Conservation (phyloP, 2,329 filamentous ascomycete species). For the Cladosporium oxysporum region DNA sequence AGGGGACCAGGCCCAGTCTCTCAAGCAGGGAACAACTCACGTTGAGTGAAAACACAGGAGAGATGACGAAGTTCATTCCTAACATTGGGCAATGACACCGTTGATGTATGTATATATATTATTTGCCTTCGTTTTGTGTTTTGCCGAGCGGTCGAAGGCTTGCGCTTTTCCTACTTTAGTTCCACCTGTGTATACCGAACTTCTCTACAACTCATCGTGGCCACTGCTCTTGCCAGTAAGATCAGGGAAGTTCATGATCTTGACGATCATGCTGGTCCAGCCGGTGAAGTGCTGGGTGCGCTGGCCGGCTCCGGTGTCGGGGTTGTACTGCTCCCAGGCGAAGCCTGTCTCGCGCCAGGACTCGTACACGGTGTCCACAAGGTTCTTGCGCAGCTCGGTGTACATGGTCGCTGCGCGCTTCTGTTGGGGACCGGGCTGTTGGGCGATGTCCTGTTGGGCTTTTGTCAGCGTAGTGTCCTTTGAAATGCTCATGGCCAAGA, state of each 20-base stretch:
- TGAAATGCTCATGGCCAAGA: conserved; percentile 25
- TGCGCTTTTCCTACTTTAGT: not conserved
- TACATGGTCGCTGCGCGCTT: conserved; percentile 73
- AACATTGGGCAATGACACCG: not conserved
- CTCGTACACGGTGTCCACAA: conserved; percentile 85
- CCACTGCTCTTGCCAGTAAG: conserved; percentile 40
- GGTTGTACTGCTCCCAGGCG: conserved; percentile 98
- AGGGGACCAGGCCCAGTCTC: not conserved
- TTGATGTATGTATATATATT: not conserved
- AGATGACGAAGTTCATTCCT: not conserved
- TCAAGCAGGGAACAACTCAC: not conserved
- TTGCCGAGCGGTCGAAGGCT: not conserved
- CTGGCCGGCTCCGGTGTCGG: conserved; percentile 89
- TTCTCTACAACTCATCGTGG: conserved; percentile 52
- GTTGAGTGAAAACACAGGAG: not conserved
- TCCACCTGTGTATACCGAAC: not conserved
- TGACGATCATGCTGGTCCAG: conserved; percentile 97
- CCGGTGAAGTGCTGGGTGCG: conserved; percentile 97
- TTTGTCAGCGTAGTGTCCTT: not conserved
- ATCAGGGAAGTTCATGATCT: conserved; percentile 94
- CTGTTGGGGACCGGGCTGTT: conserved; percentile 65
- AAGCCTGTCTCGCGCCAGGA: conserved; percentile 91
- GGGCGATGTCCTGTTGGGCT: conserved; percentile 61
- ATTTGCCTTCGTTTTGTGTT: not conserved
- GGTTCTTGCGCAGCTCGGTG: conserved; percentile 72